These are phyloP conservation scores for Cryptococcus neoformans DNA, from an alignment of 1,284 basidiomycete species.

Conservation along the genomic window DNA sequence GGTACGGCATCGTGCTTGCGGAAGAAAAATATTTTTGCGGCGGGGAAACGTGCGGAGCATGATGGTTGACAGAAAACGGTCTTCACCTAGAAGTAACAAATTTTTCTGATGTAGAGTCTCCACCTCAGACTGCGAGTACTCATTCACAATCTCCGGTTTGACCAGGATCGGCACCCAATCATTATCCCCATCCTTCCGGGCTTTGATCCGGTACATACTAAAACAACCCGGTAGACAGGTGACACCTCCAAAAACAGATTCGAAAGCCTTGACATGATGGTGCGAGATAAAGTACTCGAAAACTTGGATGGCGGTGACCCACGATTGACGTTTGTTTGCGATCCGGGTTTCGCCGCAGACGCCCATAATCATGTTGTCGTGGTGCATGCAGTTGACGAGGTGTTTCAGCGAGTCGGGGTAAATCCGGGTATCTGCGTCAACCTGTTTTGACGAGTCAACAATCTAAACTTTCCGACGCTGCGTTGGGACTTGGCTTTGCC, in stretches of 20 bases:
- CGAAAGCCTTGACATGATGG: conserved; percentile 96
- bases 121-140: conserved; percentile 93
- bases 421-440: conserved; percentile 96
- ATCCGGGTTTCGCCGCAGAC: conserved; percentile 98
- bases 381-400: conserved; percentile 96
- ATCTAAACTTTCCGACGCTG: neutral
- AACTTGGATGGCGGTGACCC: conserved; percentile 96
- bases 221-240: conserved; percentile 99
- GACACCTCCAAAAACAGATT: conserved; percentile 98
- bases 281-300: conserved; percentile 99
- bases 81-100: conserved; percentile 91
- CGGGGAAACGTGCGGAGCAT: conserved; percentile 95
- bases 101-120: conserved; percentile 98
- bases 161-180: conserved; percentile 98
- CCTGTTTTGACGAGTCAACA: conserved; percentile 54
- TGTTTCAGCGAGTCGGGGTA: conserved; percentile 80
- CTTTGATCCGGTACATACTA: conserved; percentile 99
- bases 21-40: conserved; percentile 99
- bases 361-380: conserved; percentile 98
- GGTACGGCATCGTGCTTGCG: conserved; percentile 91
- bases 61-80: conserved; percentile 95
- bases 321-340: conserved; percentile 94
- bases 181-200: conserved; percentile 76
- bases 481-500: conserved; percentile 31
- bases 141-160: conserved; percentile 95